Evolutionary conservation across 2,329 filamentous ascomycete genomes (phyloP).

Genomic region (Gnomoniopsis smithogilvyi): DNA sequence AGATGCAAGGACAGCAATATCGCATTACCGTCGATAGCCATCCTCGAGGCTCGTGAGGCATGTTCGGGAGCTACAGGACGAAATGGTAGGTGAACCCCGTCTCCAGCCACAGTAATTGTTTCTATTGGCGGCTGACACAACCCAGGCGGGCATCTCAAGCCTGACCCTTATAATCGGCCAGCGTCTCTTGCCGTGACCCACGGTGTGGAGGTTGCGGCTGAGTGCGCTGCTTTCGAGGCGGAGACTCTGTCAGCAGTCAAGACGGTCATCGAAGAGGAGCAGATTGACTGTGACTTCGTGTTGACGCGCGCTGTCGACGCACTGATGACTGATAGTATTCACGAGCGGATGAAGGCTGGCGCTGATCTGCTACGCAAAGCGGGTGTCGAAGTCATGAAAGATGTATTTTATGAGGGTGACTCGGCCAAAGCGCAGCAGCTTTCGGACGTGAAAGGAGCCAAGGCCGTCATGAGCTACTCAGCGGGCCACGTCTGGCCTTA

Average conservation of each 20-base stretch:
- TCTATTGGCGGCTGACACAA: conserved; percentile 5
- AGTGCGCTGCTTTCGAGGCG: conserved; percentile 28
- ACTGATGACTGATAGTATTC: conserved; percentile 26
- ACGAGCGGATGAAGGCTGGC: conserved; percentile 23
- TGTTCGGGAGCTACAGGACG: conserved; percentile 37
- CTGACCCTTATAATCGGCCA: conserved; percentile 29
- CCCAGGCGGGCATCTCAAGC: conserved; percentile 30
- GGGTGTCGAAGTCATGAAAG: conserved; percentile 24
- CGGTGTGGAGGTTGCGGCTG: conserved; percentile 27
- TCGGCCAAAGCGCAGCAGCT: conserved; percentile 28
- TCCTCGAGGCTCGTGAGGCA: conserved; percentile 32
- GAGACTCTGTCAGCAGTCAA: conserved; percentile 30
- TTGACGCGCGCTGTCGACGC: conserved; percentile 38
- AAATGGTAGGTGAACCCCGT: conserved; percentile 25
- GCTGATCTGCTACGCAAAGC: conserved; percentile 30
- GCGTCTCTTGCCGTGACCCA: conserved; percentile 21
- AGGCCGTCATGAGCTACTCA: conserved; percentile 29
- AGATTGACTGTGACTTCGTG: conserved; percentile 42
- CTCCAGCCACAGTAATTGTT: background rate
- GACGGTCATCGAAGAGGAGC: conserved; percentile 32
- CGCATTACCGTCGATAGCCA: conserved; percentile 22
- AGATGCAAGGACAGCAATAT: conserved; percentile 7
- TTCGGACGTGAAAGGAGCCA: conserved; percentile 34
- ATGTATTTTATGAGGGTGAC: conserved; percentile 26
- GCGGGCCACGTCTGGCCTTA: conserved; percentile 29